Percentiles rank a stretch among this genome's conserved stretches.
Conservation (phyloP, 495 filamentous ascomycete species). For the Penicillium ochrochloron region DNA sequence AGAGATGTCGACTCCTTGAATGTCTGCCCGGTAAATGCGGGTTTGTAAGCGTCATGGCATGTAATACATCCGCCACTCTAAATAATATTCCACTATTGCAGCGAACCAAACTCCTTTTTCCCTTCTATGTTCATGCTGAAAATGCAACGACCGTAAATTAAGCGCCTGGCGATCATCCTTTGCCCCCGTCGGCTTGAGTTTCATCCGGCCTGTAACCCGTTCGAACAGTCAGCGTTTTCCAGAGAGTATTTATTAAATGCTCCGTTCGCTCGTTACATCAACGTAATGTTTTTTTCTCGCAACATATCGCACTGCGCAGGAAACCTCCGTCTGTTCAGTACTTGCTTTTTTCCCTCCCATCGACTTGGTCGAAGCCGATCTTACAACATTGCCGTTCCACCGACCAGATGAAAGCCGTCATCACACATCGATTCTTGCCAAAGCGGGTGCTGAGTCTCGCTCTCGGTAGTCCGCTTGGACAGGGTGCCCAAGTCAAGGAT, state of each 20-base stretch:
- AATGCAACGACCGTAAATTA: slow-evolving; percentile 1
- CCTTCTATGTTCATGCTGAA: slow-evolving; percentile 4
- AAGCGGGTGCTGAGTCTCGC: slow-evolving; percentile 12
- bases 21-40: slow-evolving; percentile 6
- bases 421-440: slow-evolving; percentile 10
- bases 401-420: slow-evolving; percentile 11
- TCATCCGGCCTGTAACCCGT: slow-evolving; percentile 5
- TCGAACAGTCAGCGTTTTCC: slow-evolving; percentile 1
- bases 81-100: slow-evolving; percentile 3
- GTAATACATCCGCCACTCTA: slow-evolving; percentile 1
- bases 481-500: no score
- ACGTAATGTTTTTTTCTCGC: slow-evolving; percentile 4
- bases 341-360: neutral
- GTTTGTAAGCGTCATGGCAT: slow-evolving; percentile 7
- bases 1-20: neutral
- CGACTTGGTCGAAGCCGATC: neutral
- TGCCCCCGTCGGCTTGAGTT: neutral
- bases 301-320: slow-evolving; percentile 5
- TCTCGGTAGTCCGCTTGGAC: slow-evolving; percentile 1
- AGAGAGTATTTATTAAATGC: slow-evolving; percentile 6
- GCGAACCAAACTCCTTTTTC: neutral
- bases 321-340: slow-evolving; percentile 1
- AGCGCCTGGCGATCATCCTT: neutral
- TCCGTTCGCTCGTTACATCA: slow-evolving; percentile 1
- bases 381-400: slow-evolving; percentile 6